These are phyloP conservation scores for Botrytis elliptica DNA, from an alignment of 2,329 filamentous ascomycete genomes.

Conservation along the genomic window DNA sequence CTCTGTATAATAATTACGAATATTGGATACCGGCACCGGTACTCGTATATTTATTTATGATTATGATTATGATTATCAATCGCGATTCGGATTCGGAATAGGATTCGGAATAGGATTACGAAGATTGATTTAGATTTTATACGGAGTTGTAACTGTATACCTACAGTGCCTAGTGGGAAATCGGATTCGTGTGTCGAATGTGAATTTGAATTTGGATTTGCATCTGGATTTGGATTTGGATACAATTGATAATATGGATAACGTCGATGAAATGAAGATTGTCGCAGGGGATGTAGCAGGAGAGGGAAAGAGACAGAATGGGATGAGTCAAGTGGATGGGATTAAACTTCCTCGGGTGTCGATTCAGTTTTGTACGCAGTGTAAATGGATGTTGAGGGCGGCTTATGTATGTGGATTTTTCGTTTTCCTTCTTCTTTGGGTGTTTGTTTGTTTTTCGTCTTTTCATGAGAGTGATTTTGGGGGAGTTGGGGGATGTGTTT, in stretches of 20 bases:
- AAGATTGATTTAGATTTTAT: neutral
- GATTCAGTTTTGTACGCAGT: constrained; percentile 94
- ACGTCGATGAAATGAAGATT: neutral
- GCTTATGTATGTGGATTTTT: constrained; percentile 64
- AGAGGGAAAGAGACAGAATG: neutral
- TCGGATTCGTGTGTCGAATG: too few relatives aligned
- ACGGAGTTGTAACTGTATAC: too few relatives aligned
- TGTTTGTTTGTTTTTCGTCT: neutral
- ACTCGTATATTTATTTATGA: neutral
- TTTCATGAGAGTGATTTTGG: neutral
- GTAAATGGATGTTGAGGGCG: constrained; percentile 81
- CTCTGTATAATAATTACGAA: neutral
- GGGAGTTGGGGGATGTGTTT: too few relatives aligned
- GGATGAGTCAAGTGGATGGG: neutral
- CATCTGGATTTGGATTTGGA: neutral
- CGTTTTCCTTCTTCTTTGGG: neutral
- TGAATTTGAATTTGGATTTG: neutral
- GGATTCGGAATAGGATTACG: neutral
- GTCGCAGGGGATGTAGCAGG: neutral
- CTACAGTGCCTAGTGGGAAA: neutral
- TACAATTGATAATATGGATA: neutral
- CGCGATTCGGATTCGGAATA: neutral
- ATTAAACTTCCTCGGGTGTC: constrained; percentile 62
- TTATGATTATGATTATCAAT: neutral
- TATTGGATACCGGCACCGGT: neutral